These are phyloP conservation scores for Silene coronaria DNA, from an alignment of 179 eudicot species.

Conservation along the genomic window DNA sequence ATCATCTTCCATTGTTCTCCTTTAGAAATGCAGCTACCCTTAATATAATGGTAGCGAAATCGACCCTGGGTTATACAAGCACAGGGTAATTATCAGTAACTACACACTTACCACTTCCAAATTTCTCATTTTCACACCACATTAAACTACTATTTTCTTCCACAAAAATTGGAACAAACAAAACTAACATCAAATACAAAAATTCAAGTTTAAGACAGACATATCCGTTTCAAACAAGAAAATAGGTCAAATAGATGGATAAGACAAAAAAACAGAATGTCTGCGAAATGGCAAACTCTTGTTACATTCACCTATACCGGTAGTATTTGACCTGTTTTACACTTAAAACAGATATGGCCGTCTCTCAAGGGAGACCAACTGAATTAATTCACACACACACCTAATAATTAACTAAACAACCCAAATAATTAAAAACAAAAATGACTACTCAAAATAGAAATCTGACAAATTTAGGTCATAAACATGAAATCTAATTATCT, in stretches of 20 bases:
- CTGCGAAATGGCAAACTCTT: no score
- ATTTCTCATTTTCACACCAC: background rate
- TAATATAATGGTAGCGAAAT: background rate
- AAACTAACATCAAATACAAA: background rate
- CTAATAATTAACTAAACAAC: background rate
- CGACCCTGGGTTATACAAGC: constrained; percentile 28
- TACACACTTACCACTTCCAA: background rate
- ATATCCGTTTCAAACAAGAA: no score
- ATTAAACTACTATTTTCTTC: background rate
- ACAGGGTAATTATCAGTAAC: constrained; percentile 27
- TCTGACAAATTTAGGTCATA: background rate
- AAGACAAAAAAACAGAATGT: no score
- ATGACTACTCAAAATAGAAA: background rate
- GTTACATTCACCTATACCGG: no score
- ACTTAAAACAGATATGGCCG: no score
- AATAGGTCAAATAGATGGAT: no score
- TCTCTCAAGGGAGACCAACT: no score
- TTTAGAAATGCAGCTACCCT: constrained; percentile 20
- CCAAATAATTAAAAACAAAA: background rate
- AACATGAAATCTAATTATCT: background rate
- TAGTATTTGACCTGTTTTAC: no score
- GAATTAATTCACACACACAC: background rate
- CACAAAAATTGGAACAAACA: background rate
- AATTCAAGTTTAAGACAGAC: no score
- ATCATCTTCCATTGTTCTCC: constrained; percentile 22